Percentiles rank a stretch among this genome's conserved stretches.
Conservation (phyloP, 2,329 filamentous ascomycete species). For the Hawksworthiomyces lignivorus region DNA sequence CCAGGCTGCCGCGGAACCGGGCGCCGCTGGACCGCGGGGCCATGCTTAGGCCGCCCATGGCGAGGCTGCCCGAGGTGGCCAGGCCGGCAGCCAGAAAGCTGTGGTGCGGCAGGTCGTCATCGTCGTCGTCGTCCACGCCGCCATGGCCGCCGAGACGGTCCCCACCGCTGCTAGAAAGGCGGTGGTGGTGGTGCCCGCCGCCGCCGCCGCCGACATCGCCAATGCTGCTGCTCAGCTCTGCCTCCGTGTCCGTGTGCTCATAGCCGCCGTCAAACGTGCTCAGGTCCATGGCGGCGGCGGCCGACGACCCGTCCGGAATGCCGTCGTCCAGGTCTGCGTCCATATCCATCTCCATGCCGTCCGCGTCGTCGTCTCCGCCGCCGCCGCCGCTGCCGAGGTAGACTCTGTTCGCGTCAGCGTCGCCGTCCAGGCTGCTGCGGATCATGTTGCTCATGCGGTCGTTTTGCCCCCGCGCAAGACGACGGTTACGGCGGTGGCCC, state of each 20-base stretch:
- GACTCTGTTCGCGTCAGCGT: too few relatives aligned
- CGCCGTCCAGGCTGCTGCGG: neutral
- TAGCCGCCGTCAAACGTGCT: conserved; percentile 39
- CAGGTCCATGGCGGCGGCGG: conserved; percentile 7
- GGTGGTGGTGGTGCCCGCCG: neutral
- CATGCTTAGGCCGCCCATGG: conserved; percentile 3
- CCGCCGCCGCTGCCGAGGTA: conserved; percentile 15
- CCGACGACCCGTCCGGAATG: conserved; percentile 55
- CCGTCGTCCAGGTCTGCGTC: conserved; percentile 65
- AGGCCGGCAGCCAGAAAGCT: conserved; percentile 8
- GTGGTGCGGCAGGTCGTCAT: conserved; percentile 8
- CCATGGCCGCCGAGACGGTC: too few relatives aligned
- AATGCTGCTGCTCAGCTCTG: conserved; percentile 44
- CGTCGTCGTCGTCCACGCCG: conserved; percentile 27
- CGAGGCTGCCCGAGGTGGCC: neutral
- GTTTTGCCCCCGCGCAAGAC: too few relatives aligned
- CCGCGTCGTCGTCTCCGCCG: conserved; percentile 5
- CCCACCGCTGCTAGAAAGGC: too few relatives aligned
- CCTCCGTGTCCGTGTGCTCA: conserved; percentile 72
- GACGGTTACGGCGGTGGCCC: too few relatives aligned
- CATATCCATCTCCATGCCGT: conserved; percentile 47
- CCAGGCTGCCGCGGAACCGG: conserved; percentile 29
- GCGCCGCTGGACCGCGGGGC: conserved; percentile 7
- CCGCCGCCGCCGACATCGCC: conserved; percentile 16
- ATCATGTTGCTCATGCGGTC: neutral